A percentile compares a stretch with the other conserved stretches of the same genome.
Evolutionary conservation across 1,284 basidiomycete species (phyloP).

Genomic region (Bondarzewia mesenterica): DNA sequence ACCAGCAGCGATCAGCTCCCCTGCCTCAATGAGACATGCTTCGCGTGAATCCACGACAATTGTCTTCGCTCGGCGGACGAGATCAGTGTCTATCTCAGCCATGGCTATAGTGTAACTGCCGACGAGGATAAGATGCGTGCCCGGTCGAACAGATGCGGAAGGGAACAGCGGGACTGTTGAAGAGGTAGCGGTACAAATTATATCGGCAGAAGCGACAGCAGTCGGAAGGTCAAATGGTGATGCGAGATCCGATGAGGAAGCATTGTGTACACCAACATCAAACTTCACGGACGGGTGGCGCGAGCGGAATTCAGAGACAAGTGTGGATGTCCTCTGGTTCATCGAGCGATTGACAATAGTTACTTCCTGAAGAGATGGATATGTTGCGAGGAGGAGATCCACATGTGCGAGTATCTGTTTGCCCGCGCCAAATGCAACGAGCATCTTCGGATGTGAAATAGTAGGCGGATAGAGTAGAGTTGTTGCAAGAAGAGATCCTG

Average conservation of each 20-base stretch:
- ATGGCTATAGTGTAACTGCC: constrained; percentile 81
- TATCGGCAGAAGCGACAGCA: constrained; percentile 34
- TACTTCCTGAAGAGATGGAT: constrained; percentile 44
- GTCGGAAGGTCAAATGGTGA: constrained; percentile 12
- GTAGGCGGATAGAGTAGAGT: constrained; percentile 37
- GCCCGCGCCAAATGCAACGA: constrained; percentile 75
- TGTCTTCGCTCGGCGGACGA: constrained; percentile 43
- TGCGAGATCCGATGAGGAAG: constrained; percentile 9
- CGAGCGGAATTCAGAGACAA: constrained; percentile 32
- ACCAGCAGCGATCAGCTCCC: constrained; percentile 60
- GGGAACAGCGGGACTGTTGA: constrained; percentile 67
- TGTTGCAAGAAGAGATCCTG: constrained; percentile 70
- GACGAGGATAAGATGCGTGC: constrained; percentile 69
- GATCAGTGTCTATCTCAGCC: constrained; percentile 60
- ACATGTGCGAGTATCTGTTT: constrained; percentile 61
- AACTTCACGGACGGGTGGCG: constrained; percentile 34
- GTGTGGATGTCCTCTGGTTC: constrained; percentile 40
- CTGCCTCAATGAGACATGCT: constrained; percentile 68
- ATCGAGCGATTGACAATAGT: constrained; percentile 58
- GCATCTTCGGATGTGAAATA: constrained; percentile 26
- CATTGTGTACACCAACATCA: constrained; percentile 7
- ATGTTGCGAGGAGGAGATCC: constrained; percentile 50
- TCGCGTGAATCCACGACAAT: constrained; percentile 68
- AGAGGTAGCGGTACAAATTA: constrained; percentile 75
- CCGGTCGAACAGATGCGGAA: constrained; percentile 47